These are phyloP conservation scores for Lachancea thermotolerans DNA, from an alignment of 805 yeast species.

Conservation along the genomic window DNA sequence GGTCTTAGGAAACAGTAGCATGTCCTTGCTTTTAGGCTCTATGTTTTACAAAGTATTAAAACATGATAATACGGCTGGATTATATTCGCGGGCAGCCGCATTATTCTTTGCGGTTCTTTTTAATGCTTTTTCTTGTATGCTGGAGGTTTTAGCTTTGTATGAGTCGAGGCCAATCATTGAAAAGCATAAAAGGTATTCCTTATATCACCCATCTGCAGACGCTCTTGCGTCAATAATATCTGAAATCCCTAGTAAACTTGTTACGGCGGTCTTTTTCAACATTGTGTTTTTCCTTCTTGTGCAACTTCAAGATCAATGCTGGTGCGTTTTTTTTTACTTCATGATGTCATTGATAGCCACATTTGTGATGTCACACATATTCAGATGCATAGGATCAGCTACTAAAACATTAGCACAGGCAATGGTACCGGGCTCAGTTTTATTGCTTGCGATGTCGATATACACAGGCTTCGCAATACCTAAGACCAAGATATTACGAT, in stretches of 20 bases:
- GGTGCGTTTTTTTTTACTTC: constrained; percentile 50
- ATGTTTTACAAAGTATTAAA: constrained; percentile 46
- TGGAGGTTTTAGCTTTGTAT: constrained; percentile 49
- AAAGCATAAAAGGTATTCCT: constrained; percentile 49
- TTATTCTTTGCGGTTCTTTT: constrained; percentile 62
- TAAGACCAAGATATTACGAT: constrained; percentile 48
- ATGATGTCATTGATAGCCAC: constrained; percentile 39
- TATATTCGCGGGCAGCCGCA: constrained; percentile 53
- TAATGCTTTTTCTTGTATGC: constrained; percentile 53
- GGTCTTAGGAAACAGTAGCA: constrained; percentile 40
- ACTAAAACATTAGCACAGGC: constrained; percentile 44
- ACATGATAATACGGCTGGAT: constrained; percentile 36
- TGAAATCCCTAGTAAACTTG: constrained; percentile 46
- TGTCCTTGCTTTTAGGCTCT: constrained; percentile 52
- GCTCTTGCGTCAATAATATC: constrained; percentile 47
- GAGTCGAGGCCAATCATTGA: constrained; percentile 53
- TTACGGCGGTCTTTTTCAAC: constrained; percentile 42
- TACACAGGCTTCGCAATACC: constrained; percentile 58
- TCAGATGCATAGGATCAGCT: constrained; percentile 47
- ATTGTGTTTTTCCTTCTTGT: constrained; percentile 46
- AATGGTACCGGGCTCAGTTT: constrained; percentile 50
- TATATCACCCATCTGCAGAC: constrained; percentile 55
- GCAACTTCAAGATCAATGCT: constrained; percentile 43
- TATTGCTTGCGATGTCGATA: constrained; percentile 42
- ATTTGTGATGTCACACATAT: constrained; percentile 47